These are phyloP conservation scores for Thymus quinquecostatus DNA, from an alignment of 257 asterid genomes.

Conservation along the genomic window DNA sequence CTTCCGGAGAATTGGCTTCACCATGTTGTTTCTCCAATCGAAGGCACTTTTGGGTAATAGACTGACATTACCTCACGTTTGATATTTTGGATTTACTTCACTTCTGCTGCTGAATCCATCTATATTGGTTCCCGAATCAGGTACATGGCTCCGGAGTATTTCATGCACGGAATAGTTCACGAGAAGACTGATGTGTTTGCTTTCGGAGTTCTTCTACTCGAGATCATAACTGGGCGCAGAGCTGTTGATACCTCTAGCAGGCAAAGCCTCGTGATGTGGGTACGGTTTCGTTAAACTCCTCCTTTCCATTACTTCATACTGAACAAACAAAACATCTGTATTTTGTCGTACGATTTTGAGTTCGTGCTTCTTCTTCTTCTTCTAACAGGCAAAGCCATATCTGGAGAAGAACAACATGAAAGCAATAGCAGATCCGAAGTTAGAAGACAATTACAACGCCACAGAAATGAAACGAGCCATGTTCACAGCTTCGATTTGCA, in stretches of 20 bases:
- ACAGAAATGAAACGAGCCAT: constrained; percentile 75
- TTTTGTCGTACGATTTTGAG: background rate
- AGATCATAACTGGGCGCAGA: constrained; percentile 91
- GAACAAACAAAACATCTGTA: background rate
- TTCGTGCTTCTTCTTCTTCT: background rate
- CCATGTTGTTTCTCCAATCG: constrained; percentile 93
- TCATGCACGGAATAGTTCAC: constrained; percentile 90
- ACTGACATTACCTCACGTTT: background rate
- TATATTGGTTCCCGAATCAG: constrained; percentile 36
- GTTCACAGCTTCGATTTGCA: constrained; percentile 76
- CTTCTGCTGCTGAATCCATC: background rate
- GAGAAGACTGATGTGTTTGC: constrained; percentile 97
- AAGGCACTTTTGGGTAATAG: constrained; percentile 94
- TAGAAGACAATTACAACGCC: constrained; percentile 55
- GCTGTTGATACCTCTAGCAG: constrained; percentile 74
- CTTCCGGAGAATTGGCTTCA: constrained; percentile 91
- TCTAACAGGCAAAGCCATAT: constrained; percentile 75
- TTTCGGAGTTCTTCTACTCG: constrained; percentile 84
- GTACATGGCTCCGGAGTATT: constrained; percentile 98
- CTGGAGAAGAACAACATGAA: constrained; percentile 66
- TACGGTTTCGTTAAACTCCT: constrained; percentile 38
- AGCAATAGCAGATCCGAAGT: constrained; percentile 78
- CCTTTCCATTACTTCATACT: background rate
- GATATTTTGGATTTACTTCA: background rate
- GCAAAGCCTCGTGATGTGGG: constrained; percentile 97